A percentile compares a stretch with the other conserved stretches of the same genome.
Evolutionary conservation across 202 grass and related monocot species (phyloP).

Genomic region (Carex arenaria): DNA sequence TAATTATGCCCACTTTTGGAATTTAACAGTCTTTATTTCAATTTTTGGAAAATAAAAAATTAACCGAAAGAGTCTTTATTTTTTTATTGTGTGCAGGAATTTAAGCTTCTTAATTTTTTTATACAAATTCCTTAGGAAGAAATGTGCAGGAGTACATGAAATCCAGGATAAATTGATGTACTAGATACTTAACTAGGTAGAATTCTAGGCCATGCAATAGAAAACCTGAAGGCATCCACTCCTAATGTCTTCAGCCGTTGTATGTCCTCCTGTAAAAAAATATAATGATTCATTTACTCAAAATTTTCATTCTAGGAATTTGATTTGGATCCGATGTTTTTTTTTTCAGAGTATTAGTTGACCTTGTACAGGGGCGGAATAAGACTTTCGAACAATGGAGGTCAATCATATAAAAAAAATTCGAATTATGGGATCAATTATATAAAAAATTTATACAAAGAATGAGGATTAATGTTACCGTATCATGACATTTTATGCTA

Average conservation of each 20-base stretch:
- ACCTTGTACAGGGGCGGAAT: conserved; percentile 38
- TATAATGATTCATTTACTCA: neutral
- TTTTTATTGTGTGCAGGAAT: neutral
- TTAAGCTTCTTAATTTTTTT: neutral
- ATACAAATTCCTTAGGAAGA: neutral
- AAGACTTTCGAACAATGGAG: no score
- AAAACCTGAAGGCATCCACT: conserved; percentile 60
- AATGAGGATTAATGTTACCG: no score
- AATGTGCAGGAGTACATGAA: neutral
- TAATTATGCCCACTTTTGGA: neutral
- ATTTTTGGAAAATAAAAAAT: neutral
- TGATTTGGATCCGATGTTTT: neutral
- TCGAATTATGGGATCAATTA: no score
- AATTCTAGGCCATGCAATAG: conserved; percentile 66
- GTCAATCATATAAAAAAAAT: no score
- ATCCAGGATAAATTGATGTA: neutral
- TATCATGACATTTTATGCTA: no score
- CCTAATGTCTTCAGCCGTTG: conserved; percentile 45
- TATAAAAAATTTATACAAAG: no score
- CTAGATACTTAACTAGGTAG: conserved; percentile 43
- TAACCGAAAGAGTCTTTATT: neutral
- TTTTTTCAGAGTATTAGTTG: neutral
- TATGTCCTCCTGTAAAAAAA: conserved; percentile 49
- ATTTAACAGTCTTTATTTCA: neutral
- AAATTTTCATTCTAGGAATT: neutral